Base-by-base conservation (phyloP, 371 early-diverging fungal genomes). In the Mortierella sp. region DNA sequence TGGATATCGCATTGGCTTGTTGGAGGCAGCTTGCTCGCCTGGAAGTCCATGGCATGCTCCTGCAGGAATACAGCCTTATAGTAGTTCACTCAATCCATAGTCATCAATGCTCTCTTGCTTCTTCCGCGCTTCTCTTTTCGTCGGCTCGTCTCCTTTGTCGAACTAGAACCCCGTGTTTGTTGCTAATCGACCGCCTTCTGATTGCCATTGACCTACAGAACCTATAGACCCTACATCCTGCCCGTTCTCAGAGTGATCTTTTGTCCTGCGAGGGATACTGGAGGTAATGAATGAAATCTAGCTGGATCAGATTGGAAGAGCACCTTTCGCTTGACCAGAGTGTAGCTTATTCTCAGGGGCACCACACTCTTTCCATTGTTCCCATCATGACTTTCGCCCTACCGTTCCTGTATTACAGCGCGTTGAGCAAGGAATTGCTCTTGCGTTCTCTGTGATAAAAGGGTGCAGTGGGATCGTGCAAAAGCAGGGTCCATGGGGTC, bases 161-260 rank as follows among this genome's bases (percentile, higher is more conserved):
- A 24, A 34, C 37, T 17, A 32, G 49, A 47, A 32, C 57, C 31
- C 57, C 57, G 57, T 57, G 49, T 57, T 57, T 47, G n/a, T n/a
- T n/a, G 49, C 49, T 57, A 48, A 48, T 57, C 57, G 44, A 23
- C 43, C 43, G 17, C n/a, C 19, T 43, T 15, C 37, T 1, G 14
- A 7, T 14, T 34, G 37, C 14, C 37, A 34, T 34, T 34, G 14
- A 34, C 37, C 37, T 34, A n/a, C n/a, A n/a, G n/a, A n/a, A n/a
- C 37, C 37, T 14, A 14, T 34, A 34, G 37, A 34, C 37, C 37
- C 37, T 34, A 34, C 37, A 34, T 34, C 7, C 37, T 7, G 37
- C 37, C 4, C 14, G 37, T 34, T 34, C 14, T 34, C 37, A 14
- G 37, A 15, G 6, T 43, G 17, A 15, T 21, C 43, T n/a, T 43